Conservation (phyloP, 2,329 filamentous ascomycete genomes). For the Aciculosporium take region DNA sequence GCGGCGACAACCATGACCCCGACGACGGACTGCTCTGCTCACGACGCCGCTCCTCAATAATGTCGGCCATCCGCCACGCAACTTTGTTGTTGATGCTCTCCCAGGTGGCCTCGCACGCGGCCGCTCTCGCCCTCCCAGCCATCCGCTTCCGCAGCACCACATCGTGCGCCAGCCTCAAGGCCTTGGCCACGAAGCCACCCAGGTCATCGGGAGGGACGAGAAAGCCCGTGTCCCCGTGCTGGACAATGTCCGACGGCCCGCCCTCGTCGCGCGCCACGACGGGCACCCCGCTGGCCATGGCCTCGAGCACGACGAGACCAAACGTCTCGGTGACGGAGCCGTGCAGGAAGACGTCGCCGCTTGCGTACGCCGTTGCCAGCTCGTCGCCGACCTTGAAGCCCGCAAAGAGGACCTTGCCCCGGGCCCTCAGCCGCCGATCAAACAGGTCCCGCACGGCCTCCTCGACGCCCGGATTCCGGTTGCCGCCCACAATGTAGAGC, state of each 20-base stretch:
- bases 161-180: slow-evolving; percentile 35
- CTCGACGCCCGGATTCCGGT: slow-evolving; percentile 48
- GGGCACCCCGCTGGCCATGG: slow-evolving; percentile 56
- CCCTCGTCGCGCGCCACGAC: slow-evolving; percentile 57
- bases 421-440: slow-evolving; percentile 26
- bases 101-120: slow-evolving; percentile 50
- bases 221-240: slow-evolving; percentile 44
- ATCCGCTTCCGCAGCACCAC: slow-evolving; percentile 28
- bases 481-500: slow-evolving; percentile 53
- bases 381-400: slow-evolving; percentile 48
- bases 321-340: slow-evolving; percentile 61
- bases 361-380: slow-evolving; percentile 52
- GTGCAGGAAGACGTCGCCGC: slow-evolving; percentile 55
- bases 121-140: slow-evolving; percentile 31
- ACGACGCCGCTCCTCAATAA: slow-evolving; percentile 31
- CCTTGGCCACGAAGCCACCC: slow-evolving; percentile 39
- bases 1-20: slow-evolving; percentile 10
- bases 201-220: slow-evolving; percentile 46
- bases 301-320: slow-evolving; percentile 54
- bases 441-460: slow-evolving; percentile 48
- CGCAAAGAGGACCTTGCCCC: slow-evolving; percentile 48
- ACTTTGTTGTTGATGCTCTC: slow-evolving; percentile 58
- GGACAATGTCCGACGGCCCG: slow-evolving; percentile 53
- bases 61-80: slow-evolving; percentile 46
- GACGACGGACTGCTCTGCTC: slow-evolving; percentile 12